Base-by-base conservation (phyloP, 176 grass and related monocot species). In the Triticum turgidum region DNA sequence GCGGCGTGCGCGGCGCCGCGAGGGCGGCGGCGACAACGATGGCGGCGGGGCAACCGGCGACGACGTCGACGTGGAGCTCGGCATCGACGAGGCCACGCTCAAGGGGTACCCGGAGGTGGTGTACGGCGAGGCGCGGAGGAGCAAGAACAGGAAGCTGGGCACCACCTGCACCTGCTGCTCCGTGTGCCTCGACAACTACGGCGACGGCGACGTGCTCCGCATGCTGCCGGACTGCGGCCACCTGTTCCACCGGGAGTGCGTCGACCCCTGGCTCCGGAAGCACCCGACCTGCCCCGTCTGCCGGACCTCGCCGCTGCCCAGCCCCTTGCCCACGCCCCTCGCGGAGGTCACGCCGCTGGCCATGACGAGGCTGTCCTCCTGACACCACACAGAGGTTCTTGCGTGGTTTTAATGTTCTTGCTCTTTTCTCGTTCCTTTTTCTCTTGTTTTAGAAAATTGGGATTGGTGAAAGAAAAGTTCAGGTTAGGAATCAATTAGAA, bases 201-300 rank as follows among this genome's bases (percentile, higher is more conserved):
- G 80, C 79, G 89, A 96, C 86, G 81, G 81, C 14, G 97, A 99
- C 82, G 79, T 94, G 56, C 90, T 99, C 30, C 90, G 97, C 32
- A 89, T 72, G 86, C 86, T 99, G 83, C 97, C 94, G 8, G 94
- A 99, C 45, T 99, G 92, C 72, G 83, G 92, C 5, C 97, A 99
- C 80, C 80, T 94, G 66, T 99, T 99, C 88, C 97, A 99, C 42
- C 47, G 90, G 2, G 85, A 85, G 77, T 99, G 97, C 79, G 85
- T 99, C 44, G 94, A 99, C 86, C 90, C 92, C 6, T 99, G 97
- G 97, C 89, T 99, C 63, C 87, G 83, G 80, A 80, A 88, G 18
- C 91, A 85, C 61, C 89, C 92, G 6, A 96, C 97, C n/a, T 99
- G 97, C 88, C 97, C 97, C 20, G 79, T 99, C 11, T 96, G 97